phyloP scores from a whole-genome alignment of 768 basidiomycete genomes.

The Pholiota conissans region DNA sequence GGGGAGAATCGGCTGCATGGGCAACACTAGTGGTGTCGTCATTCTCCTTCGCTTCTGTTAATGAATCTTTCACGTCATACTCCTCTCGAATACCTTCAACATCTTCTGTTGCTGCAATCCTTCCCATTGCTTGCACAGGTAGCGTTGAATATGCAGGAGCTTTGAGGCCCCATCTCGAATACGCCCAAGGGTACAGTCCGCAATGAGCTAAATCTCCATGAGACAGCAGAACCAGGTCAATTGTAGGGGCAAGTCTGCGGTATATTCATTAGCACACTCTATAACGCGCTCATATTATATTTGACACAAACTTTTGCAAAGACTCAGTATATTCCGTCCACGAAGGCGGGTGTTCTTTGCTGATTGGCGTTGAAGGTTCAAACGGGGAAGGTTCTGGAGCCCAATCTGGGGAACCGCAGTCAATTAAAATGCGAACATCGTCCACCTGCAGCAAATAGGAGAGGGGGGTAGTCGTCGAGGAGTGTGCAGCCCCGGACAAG shows the following conservation, averaged over 20 bases:
- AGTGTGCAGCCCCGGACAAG: slow-evolving; percentile 80
- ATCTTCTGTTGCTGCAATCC: slow-evolving; percentile 89
- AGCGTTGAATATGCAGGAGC: slow-evolving; percentile 94
- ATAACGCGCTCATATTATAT: neutral
- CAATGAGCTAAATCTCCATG: slow-evolving; percentile 90
- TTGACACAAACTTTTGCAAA: slow-evolving; percentile 60
- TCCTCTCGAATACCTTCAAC: slow-evolving; percentile 79
- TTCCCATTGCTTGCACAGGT: slow-evolving; percentile 94
- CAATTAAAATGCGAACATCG: slow-evolving; percentile 89
- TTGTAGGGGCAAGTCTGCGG: slow-evolving; percentile 68
- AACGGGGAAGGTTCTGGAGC: slow-evolving; percentile 55
- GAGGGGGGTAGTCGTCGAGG: slow-evolving; percentile 61
- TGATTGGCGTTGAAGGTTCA: slow-evolving; percentile 22
- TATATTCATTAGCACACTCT: slow-evolving; percentile 7
- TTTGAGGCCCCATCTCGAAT: slow-evolving; percentile 81
- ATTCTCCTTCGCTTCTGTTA: slow-evolving; percentile 24
- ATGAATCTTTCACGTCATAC: slow-evolving; percentile 59
- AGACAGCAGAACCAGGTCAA: slow-evolving; percentile 91
- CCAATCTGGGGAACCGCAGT: slow-evolving; percentile 93
- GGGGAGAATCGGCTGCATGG: slow-evolving; percentile 24
- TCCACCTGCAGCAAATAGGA: slow-evolving; percentile 92
- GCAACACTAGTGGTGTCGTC: slow-evolving; percentile 25
- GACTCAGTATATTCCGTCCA: slow-evolving; percentile 70
- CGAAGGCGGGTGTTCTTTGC: slow-evolving; percentile 35
- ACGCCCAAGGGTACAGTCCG: slow-evolving; percentile 92